These are phyloP conservation scores for Penicillium sp. DNA, from an alignment of 2,329 filamentous ascomycete species.

Conservation along the genomic window DNA sequence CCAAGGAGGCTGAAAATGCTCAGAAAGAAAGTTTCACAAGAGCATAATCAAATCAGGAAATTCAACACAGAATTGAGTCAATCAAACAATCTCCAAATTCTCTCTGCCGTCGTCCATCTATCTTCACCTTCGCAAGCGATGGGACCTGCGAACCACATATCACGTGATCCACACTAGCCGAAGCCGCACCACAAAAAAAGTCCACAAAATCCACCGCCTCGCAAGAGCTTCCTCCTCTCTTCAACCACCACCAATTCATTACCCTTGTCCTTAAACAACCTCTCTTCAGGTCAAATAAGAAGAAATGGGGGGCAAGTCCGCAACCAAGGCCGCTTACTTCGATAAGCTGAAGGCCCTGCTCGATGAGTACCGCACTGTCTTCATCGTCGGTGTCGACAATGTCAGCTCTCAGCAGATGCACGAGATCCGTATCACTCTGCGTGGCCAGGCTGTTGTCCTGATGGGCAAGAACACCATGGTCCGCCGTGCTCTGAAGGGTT, in stretches of 20 bases:
- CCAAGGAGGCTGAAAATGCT: neutral
- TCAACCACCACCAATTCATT: constrained; percentile 45
- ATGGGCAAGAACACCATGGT: constrained; percentile 99
- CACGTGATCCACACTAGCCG: constrained; percentile 40
- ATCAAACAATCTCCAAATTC: neutral
- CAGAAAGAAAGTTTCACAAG: neutral
- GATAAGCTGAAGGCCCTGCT: constrained; percentile 98
- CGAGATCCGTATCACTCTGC: constrained; percentile 94
- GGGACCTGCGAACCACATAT: constrained; percentile 11
- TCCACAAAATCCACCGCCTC: constrained; percentile 25
- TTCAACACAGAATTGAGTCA: neutral
- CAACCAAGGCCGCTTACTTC: constrained; percentile 96
- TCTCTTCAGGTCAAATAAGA: constrained; percentile 85
- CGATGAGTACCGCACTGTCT: constrained; percentile 95
- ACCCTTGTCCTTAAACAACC: constrained; percentile 98
- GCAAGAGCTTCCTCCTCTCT: constrained; percentile 19
- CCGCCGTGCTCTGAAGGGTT: constrained; percentile 95
- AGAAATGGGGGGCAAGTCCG: constrained; percentile 98
- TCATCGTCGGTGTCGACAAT: constrained; percentile 99
- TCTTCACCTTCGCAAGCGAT: constrained; percentile 2
- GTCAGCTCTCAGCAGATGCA: constrained; percentile 99
- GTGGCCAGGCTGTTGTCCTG: constrained; percentile 89
- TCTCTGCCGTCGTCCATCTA: neutral
- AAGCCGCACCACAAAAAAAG: constrained; percentile 44
- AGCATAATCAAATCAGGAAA: neutral